Base-by-base conservation (phyloP, 78 protist genomes). In the Dictyostelium intermedium region DNA sequence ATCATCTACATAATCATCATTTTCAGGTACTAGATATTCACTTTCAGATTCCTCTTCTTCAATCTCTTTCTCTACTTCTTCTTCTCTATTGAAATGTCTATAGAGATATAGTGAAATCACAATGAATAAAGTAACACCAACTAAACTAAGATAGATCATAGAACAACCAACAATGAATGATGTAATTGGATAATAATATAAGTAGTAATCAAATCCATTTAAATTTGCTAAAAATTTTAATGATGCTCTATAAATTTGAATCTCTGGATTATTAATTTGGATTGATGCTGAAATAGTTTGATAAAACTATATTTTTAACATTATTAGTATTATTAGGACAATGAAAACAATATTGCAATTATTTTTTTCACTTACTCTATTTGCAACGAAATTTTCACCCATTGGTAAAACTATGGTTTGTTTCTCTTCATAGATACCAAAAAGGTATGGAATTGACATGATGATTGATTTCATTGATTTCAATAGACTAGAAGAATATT, bases 341-440 rank as follows among this genome's bases (percentile, higher is more conserved):
- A n/a, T n/a, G n/a, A n/a, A n/a, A n/a, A n/a, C n/a, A n/a, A n/a
- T n/a, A n/a, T n/a, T n/a, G n/a, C n/a, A n/a, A n/a, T n/a, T n/a
- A 41, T 34, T 14, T 16, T 14, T 16, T 37, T 37, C 1, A 80
- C 70, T n/a, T 89, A 89, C 94, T 63, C 87, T 78, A 43, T 43
- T 80, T 43, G 87, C 82, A 41, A 80, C 47, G n/a, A 89, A 39
- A 70, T 89, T 80, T 47, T 89, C 94, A 50, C 82, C 87, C 94
- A 89, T 80, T 45, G 94, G 82, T 30, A 89, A 56, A 23, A 60
- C 37, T 34, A 89, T 11, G 8, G 8, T 35, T 69, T 89, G 94
- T 80, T 89, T 89, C 35, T 89, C 94, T 34, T 89, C 94, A 50
- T 60, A 56, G 8, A 63, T 1, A 45, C 94, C 94, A 81, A 89